Evolutionary conservation across 441 rosid genomes (phyloP).

Genomic region (Biscutella laevigata): DNA sequence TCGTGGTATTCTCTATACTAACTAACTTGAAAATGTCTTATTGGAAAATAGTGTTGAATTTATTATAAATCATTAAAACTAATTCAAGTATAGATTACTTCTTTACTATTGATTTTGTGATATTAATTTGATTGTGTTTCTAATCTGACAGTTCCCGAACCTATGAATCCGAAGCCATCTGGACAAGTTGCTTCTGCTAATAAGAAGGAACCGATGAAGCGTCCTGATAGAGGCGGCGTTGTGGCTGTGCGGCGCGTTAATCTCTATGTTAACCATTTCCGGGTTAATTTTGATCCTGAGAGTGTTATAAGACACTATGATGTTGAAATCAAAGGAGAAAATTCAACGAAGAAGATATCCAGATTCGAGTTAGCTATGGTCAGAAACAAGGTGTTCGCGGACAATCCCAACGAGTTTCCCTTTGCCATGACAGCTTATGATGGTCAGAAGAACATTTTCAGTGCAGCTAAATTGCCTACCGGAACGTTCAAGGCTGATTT

Average conservation of each 20-base stretch:
- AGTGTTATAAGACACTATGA: conserved; percentile 53
- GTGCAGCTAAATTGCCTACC: conserved; percentile 47
- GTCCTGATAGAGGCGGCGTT: conserved; percentile 64
- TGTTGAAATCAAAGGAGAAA: conserved; percentile 45
- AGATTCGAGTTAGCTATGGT: conserved; percentile 39
- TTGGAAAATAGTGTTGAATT: too few relatives aligned
- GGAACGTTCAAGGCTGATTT: conserved; percentile 45
- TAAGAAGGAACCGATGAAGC: conserved; percentile 34
- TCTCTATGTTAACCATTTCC: conserved; percentile 65
- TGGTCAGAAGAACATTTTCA: conserved; percentile 81
- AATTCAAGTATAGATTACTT: too few relatives aligned
- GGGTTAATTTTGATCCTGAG: conserved; percentile 40
- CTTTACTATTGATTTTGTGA: too few relatives aligned
- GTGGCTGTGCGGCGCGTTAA: conserved; percentile 26
- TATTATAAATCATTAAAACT: too few relatives aligned
- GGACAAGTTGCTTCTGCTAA: conserved; percentile 18
- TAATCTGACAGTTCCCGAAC: conserved; percentile 14
- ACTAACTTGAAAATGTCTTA: not conserved
- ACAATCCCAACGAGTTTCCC: conserved; percentile 42
- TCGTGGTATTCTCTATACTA: conserved; percentile 16
- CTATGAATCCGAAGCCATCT: conserved; percentile 12
- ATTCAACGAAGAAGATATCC: conserved; percentile 29
- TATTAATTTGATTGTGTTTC: not conserved
- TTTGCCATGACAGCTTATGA: conserved; percentile 67
- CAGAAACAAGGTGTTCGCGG: conserved; percentile 44